Percentiles rank a stretch among this genome's conserved stretches.
phyloP scores from a whole-genome alignment of 495 filamentous ascomycete species.

The Aspergillus egyptiacus region DNA sequence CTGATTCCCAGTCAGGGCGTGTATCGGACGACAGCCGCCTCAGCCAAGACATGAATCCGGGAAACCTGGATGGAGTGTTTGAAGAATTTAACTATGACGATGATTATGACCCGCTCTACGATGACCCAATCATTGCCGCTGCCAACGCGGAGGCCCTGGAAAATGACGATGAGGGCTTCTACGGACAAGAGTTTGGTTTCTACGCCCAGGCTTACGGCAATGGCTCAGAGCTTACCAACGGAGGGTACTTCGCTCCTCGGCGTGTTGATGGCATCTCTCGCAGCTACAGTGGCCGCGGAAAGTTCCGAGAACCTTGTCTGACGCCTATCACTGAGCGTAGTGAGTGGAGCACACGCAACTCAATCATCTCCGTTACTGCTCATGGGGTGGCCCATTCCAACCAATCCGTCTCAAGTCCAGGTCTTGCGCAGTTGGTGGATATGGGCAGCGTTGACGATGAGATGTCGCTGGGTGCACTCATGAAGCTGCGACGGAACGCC shows the following conservation, averaged over 20 bases:
- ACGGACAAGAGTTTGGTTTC: constrained; percentile 97
- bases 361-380: constrained; percentile 66
- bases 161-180: constrained; percentile 86
- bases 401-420: constrained; percentile 49
- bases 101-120: constrained; percentile 59
- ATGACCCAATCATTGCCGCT: constrained; percentile 87
- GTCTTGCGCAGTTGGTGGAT: constrained; percentile 65
- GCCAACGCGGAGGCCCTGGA: constrained; percentile 92
- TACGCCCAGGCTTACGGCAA: constrained; percentile 62
- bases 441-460: constrained; percentile 63
- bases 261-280: constrained; percentile 57
- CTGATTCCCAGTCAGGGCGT: constrained; percentile 45
- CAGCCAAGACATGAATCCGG: constrained; percentile 34
- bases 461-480: constrained; percentile 63
- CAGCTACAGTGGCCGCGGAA: constrained; percentile 62
- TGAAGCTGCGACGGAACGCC: constrained; percentile 65
- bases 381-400: constrained; percentile 43
- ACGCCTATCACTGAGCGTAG: constrained; percentile 95
- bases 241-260: constrained; percentile 84
- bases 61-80: constrained; percentile 42
- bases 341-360: constrained; percentile 93
- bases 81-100: constrained; percentile 47
- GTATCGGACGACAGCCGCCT: constrained; percentile 43
- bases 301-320: constrained; percentile 78
- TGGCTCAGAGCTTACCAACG: constrained; percentile 56